These are phyloP conservation scores for Phytophthora foliorum DNA, from an alignment of 352 stramenopile genomes.

Conservation along the genomic window DNA sequence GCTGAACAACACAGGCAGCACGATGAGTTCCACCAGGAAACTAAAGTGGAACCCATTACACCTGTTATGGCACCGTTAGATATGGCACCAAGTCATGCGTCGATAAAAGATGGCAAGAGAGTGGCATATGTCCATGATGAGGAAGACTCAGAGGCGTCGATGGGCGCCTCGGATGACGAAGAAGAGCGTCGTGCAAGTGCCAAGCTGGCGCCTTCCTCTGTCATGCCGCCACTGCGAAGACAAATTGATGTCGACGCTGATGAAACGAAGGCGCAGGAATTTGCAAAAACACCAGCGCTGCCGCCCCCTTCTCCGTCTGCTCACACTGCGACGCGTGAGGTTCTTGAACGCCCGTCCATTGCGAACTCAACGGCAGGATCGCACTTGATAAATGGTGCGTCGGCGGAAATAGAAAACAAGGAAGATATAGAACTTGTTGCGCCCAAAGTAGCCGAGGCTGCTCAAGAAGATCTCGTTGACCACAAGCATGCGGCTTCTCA, in stretches of 20 bases:
- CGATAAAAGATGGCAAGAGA: constrained; percentile 20
- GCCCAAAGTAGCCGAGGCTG: constrained; percentile 5
- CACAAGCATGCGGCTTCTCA: constrained; percentile 4
- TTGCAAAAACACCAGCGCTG: constrained; percentile 51
- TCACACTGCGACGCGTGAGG: constrained; percentile 40
- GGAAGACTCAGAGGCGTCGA: constrained; percentile 51
- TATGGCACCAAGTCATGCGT: constrained; percentile 1
- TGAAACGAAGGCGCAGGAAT: constrained; percentile 68
- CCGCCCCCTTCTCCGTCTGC: constrained; percentile 56
- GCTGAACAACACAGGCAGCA: constrained; percentile 27
- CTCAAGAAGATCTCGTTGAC: constrained; percentile 26
- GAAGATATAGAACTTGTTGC: constrained; percentile 1
- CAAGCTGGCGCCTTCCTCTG: constrained; percentile 7
- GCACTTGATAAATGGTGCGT: constrained; percentile 5
- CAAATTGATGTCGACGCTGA: constrained; percentile 48
- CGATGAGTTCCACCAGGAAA: neutral
- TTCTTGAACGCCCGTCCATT: constrained; percentile 46
- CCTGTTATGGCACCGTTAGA: neutral
- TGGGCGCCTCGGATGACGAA: constrained; percentile 50
- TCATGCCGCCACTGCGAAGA: neutral
- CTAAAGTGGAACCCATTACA: neutral
- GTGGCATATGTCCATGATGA: constrained; percentile 33
- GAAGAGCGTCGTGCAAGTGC: constrained; percentile 26
- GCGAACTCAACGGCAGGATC: constrained; percentile 32
- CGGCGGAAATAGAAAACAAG: constrained; percentile 11